phyloP scores from a whole-genome alignment of 108 stramenopile species.

The Epithemia pelagica region DNA sequence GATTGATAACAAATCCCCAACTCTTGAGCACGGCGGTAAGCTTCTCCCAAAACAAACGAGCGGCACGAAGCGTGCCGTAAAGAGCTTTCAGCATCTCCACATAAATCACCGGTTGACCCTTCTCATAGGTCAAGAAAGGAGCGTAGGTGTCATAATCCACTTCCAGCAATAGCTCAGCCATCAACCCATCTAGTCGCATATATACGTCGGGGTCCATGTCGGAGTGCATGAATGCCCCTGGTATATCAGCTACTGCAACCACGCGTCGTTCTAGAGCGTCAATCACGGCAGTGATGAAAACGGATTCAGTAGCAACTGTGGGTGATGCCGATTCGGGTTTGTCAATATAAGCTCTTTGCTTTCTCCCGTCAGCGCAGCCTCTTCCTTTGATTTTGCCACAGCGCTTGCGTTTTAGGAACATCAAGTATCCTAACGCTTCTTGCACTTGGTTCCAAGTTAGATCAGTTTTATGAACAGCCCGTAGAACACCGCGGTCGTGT shows the following conservation, averaged over 20 bases:
- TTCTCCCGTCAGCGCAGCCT: conserved; percentile 28
- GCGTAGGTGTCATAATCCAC: conserved; percentile 18
- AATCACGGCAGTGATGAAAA: conserved; percentile 22
- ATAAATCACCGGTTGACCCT: conserved; percentile 21
- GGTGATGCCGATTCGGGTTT: conserved; percentile 33
- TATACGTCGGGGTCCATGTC: conserved; percentile 13
- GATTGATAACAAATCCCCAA: conserved; percentile 29
- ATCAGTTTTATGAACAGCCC: neutral
- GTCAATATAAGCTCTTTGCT: conserved; percentile 19
- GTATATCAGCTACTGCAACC: conserved; percentile 37
- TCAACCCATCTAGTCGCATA: conserved; percentile 16
- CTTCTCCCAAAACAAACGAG: conserved; percentile 22
- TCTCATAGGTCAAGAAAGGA: conserved; percentile 10
- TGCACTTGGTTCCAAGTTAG: conserved; percentile 9
- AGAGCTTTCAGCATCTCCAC: conserved; percentile 20
- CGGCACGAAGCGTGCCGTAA: conserved; percentile 28
- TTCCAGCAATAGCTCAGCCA: conserved; percentile 19
- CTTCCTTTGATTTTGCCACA: conserved; percentile 15
- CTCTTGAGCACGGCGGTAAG: neutral
- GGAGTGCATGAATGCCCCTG: conserved; percentile 42
- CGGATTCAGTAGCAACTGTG: conserved; percentile 23
- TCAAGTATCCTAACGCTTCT: conserved; percentile 5
- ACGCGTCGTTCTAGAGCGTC: conserved; percentile 30
- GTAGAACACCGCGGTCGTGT: conserved; percentile 14
- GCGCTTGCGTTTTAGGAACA: conserved; percentile 20